Conservation (phyloP, 2,329 filamentous ascomycete genomes). For the Trichoderma atrobrunneum region DNA sequence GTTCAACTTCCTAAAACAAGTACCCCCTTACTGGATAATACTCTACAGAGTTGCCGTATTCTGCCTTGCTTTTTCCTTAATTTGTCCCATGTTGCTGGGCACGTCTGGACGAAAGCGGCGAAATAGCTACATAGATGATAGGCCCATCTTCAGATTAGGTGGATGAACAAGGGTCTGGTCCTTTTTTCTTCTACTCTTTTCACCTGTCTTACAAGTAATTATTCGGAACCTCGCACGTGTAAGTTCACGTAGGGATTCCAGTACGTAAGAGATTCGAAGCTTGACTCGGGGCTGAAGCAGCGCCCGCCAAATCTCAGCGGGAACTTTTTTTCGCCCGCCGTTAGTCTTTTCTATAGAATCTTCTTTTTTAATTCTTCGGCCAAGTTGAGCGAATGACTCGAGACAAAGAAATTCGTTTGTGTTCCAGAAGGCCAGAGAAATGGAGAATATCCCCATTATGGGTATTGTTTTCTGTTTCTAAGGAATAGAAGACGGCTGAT, state of each 20-base stretch:
- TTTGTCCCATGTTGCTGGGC: background rate
- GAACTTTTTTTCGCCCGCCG: background rate
- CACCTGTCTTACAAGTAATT: background rate
- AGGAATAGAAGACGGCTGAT: background rate
- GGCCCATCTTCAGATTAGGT: background rate
- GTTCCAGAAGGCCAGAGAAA: background rate
- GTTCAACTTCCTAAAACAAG: background rate
- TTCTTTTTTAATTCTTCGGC: background rate
- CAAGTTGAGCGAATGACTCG: background rate
- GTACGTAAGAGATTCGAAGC: slow-evolving; percentile 5
- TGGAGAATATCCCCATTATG: background rate
- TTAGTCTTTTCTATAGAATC: background rate
- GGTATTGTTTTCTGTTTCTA: background rate
- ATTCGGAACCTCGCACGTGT: background rate
- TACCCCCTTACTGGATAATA: background rate
- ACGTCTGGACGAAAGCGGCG: background rate
- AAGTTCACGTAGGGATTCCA: background rate
- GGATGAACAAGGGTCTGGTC: background rate
- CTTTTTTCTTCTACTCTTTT: background rate
- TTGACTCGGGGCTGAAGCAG: background rate
- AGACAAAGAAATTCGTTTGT: background rate
- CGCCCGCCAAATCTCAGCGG: background rate
- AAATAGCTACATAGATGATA: too few relatives aligned
- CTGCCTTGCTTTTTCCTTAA: background rate
- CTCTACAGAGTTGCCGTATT: background rate